Conservation (phyloP, 352 stramenopile species). For the Globisporangium acanthophoron region DNA sequence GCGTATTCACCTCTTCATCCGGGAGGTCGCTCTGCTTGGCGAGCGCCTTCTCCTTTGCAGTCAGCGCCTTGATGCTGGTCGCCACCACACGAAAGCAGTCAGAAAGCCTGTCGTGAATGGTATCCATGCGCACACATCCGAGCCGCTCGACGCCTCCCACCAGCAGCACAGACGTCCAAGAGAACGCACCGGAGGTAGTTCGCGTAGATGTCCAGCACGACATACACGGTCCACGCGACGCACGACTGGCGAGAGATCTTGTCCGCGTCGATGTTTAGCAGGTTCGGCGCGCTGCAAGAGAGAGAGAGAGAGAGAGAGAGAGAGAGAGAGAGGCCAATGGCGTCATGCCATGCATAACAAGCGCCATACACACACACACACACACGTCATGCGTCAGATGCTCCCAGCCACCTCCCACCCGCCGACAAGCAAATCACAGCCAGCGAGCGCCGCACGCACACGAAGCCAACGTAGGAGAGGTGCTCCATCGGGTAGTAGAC, state of each 20-base stretch:
- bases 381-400: too few species aligned
- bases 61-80: slow-evolving; percentile 52
- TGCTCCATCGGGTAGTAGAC: slow-evolving; percentile 85
- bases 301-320: not conserved
- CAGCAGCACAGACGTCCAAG: not conserved
- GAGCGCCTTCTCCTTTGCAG: slow-evolving; percentile 53
- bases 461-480: slow-evolving; percentile 60
- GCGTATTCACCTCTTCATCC: slow-evolving; percentile 39
- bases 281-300: slow-evolving; percentile 54
- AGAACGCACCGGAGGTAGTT: slow-evolving; percentile 58
- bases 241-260: slow-evolving; percentile 67
- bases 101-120: not conserved
- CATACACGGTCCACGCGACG: slow-evolving; percentile 64
- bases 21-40: slow-evolving; percentile 39
- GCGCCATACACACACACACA: slow-evolving; percentile 4
- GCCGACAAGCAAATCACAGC: too few species aligned
- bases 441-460: not conserved
- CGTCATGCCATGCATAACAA: slow-evolving; percentile 16
- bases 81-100: not conserved
- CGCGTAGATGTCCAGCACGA: slow-evolving; percentile 73
- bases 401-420: too few species aligned
- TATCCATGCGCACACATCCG: too few species aligned
- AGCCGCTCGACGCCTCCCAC: not conserved
- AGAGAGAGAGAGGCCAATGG: not conserved
- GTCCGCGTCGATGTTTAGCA: slow-evolving; percentile 70